Conservation (phyloP, 352 stramenopile species). For the Pythium monospermum region DNA sequence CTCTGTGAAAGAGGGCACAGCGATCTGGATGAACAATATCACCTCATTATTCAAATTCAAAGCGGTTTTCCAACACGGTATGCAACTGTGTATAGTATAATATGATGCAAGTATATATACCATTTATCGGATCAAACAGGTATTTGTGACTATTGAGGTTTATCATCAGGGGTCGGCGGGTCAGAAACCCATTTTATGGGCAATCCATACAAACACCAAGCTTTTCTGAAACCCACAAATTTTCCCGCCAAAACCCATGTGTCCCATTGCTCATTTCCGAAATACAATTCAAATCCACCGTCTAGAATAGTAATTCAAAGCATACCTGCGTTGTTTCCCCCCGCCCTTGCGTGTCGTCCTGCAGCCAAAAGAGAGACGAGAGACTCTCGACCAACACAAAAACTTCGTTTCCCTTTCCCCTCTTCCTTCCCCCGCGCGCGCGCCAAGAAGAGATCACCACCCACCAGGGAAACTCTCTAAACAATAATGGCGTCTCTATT, state of each 20-base stretch:
- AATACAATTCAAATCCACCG: slow-evolving; percentile 5
- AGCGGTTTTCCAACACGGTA: no score
- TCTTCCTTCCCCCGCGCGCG: neutral
- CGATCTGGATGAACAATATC: no score
- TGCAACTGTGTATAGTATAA: no score
- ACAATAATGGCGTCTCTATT: slow-evolving; percentile 24
- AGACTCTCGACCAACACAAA: neutral
- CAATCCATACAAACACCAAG: slow-evolving; percentile 4
- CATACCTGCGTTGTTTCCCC: no score
- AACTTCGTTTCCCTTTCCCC: neutral
- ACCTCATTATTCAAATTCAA: no score
- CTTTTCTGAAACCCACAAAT: neutral
- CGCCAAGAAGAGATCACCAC: neutral
- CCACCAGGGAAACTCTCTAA: neutral
- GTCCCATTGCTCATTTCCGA: neutral
- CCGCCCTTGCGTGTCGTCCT: neutral
- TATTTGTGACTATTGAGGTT: neutral
- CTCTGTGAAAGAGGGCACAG: no score
- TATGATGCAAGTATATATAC: neutral
- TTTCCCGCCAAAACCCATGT: neutral
- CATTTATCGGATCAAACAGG: neutral
- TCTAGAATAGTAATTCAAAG: slow-evolving; percentile 6
- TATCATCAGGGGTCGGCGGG: neutral
- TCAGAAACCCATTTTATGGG: no score
- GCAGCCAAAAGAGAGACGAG: neutral